phyloP scores from a whole-genome alignment of 129 eudicot genomes.

The Arctium lappa region DNA sequence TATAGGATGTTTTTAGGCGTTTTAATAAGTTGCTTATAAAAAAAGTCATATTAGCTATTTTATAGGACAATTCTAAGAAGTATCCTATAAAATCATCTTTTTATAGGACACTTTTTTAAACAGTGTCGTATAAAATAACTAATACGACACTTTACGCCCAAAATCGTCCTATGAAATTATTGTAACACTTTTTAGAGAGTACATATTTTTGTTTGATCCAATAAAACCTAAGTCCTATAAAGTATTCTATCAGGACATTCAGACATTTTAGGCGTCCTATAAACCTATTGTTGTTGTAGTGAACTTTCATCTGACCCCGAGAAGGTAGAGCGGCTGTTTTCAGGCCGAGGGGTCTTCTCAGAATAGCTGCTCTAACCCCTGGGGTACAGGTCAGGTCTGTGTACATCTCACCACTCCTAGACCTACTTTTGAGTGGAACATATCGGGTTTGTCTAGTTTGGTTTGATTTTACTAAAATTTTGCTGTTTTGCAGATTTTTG shows the following conservation, averaged over 20 bases:
- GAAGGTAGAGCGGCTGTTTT: no score
- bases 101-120: neutral
- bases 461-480: neutral
- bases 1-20: neutral
- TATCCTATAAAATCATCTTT: neutral
- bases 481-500: slow-evolving; percentile 45
- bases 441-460: neutral
- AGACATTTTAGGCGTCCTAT: no score
- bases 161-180: no score
- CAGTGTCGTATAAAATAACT: neutral
- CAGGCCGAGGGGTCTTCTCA: neutral
- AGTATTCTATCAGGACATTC: no score
- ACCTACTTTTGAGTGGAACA: neutral
- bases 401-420: neutral
- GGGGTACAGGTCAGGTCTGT: neutral
- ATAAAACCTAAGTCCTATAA: no score
- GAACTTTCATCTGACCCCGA: no score
- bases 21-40: no score
- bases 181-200: no score
- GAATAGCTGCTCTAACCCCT: neutral
- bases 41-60: neutral
- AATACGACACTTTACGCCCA: neutral
- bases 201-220: no score
- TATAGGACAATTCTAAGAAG: neutral
- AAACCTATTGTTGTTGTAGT: no score